Conservation (phyloP, 495 filamentous ascomycete genomes). For the Hypoxylon trugodes region DNA sequence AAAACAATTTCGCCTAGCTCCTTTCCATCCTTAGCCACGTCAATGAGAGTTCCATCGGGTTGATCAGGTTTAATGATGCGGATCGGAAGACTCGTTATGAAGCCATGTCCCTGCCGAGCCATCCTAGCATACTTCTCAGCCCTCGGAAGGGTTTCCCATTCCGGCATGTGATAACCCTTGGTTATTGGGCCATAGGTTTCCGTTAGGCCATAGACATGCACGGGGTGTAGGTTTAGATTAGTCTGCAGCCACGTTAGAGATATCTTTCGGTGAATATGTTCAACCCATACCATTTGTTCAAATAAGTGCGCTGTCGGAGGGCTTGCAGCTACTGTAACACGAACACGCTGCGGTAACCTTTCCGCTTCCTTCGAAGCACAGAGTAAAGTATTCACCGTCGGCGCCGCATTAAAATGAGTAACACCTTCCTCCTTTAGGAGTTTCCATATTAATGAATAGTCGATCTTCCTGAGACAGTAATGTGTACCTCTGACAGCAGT, state of each 20-base stretch:
- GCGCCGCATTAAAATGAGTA: conserved; percentile 95
- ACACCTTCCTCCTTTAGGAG: conserved; percentile 83
- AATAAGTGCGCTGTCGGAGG: conserved; percentile 91
- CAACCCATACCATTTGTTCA: conserved; percentile 76
- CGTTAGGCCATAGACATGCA: conserved; percentile 94
- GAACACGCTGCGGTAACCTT: conserved; percentile 72
- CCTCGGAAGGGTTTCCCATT: conserved; percentile 74
- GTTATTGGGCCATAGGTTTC: conserved; percentile 98
- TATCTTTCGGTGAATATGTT: neutral
- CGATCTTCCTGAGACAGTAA: conserved; percentile 93
- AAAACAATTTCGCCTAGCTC: conserved; percentile 97
- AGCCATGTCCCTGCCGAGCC: conserved; percentile 92
- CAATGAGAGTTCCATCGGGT: conserved; percentile 69
- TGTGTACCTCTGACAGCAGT: conserved; percentile 93
- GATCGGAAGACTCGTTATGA: conserved; percentile 80
- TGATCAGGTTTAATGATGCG: conserved; percentile 84
- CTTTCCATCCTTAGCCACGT: conserved; percentile 81
- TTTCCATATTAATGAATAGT: conserved; percentile 91
- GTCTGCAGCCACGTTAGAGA: conserved; percentile 28
- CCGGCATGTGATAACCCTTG: conserved; percentile 85
- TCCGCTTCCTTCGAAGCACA: conserved; percentile 79
- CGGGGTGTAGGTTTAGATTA: conserved; percentile 83
- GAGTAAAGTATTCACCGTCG: conserved; percentile 94
- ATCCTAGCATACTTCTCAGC: conserved; percentile 83
- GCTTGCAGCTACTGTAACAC: conserved; percentile 91